A percentile compares a stretch with the other conserved stretches of the same genome.
phyloP scores from a whole-genome alignment of 768 basidiomycete species.

The Lentinus brumalis region DNA sequence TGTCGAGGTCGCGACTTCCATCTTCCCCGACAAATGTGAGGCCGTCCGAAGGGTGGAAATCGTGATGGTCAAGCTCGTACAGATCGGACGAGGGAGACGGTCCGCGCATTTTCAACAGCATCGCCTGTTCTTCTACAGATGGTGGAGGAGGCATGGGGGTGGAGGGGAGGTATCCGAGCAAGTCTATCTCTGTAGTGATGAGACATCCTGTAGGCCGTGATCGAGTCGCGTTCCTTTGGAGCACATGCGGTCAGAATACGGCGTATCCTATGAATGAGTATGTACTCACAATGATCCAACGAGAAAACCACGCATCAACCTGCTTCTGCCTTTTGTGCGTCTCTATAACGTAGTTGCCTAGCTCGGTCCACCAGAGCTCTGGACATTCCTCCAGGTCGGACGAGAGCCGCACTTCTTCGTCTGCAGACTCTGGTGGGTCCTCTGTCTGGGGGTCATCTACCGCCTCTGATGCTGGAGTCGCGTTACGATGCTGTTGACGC shows the following conservation, averaged over 20 bases:
- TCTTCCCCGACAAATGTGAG: constrained; percentile 43
- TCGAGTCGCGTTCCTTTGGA: constrained; percentile 66
- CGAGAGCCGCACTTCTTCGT: constrained; percentile 53
- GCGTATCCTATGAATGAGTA: background rate
- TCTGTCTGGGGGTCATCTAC: constrained; percentile 29
- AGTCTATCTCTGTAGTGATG: constrained; percentile 57
- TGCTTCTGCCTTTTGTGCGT: constrained; percentile 74
- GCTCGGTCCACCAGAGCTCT: constrained; percentile 74
- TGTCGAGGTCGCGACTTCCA: constrained; percentile 58
- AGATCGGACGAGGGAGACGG: constrained; percentile 36
- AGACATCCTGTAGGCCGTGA: constrained; percentile 59
- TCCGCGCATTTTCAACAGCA: constrained; percentile 36
- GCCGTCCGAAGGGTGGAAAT: constrained; percentile 20
- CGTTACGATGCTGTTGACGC: constrained; percentile 28
- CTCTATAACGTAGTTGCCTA: constrained; percentile 68
- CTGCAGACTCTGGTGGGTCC: constrained; percentile 34
- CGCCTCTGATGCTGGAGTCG: constrained; percentile 26
- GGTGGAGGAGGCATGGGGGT: constrained; percentile 34
- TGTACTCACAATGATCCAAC: constrained; percentile 57
- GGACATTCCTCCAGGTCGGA: constrained; percentile 84
- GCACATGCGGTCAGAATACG: constrained; percentile 2
- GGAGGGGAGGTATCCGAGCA: constrained; percentile 48
- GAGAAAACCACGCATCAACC: constrained; percentile 74
- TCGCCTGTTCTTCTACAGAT: constrained; percentile 35
- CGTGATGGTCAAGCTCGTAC: constrained; percentile 30